These are phyloP conservation scores for Russula sp. DNA, from an alignment of 768 basidiomycete genomes.

Conservation along the genomic window DNA sequence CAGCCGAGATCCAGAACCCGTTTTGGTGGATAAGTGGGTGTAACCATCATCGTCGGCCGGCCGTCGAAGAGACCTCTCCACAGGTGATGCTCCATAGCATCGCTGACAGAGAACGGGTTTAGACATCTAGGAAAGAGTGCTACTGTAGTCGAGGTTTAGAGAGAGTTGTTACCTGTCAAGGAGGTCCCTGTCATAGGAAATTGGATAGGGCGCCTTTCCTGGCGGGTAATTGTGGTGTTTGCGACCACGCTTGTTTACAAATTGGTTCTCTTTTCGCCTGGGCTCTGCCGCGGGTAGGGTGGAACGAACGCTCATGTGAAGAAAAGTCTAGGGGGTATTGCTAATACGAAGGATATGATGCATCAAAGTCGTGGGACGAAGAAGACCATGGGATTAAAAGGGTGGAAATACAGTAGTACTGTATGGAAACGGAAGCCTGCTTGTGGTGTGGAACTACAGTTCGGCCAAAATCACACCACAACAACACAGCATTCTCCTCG, in stretches of 20 bases:
- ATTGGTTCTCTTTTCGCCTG: slow-evolving; percentile 52
- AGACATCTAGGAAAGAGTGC: not conserved
- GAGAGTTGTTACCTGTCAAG: slow-evolving; percentile 62
- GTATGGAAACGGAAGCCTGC: not conserved
- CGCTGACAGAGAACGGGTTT: slow-evolving; percentile 21
- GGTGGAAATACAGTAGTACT: too few relatives aligned
- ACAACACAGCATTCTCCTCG: not conserved
- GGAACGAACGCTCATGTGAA: slow-evolving; percentile 21
- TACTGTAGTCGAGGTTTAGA: not conserved
- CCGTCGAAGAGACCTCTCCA: slow-evolving; percentile 24
- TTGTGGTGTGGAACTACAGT: not conserved
- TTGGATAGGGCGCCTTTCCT: slow-evolving; percentile 78
- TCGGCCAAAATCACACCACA: not conserved
- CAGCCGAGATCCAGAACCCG: slow-evolving; percentile 30
- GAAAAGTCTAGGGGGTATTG: not conserved
- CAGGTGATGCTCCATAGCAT: slow-evolving; percentile 31
- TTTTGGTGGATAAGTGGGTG: slow-evolving; percentile 23
- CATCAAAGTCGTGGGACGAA: not conserved
- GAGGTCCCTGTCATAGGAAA: slow-evolving; percentile 64
- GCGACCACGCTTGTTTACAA: slow-evolving; percentile 57
- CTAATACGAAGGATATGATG: not conserved
- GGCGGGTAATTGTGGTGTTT: slow-evolving; percentile 64
- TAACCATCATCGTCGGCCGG: slow-evolving; percentile 26
- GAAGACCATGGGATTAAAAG: not conserved
- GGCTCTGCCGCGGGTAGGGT: slow-evolving; percentile 14